Percentiles rank a stretch among this genome's conserved stretches.
Evolutionary conservation across 1,284 basidiomycete genomes (phyloP).

Genomic region (Leccinum subrobustum): DNA sequence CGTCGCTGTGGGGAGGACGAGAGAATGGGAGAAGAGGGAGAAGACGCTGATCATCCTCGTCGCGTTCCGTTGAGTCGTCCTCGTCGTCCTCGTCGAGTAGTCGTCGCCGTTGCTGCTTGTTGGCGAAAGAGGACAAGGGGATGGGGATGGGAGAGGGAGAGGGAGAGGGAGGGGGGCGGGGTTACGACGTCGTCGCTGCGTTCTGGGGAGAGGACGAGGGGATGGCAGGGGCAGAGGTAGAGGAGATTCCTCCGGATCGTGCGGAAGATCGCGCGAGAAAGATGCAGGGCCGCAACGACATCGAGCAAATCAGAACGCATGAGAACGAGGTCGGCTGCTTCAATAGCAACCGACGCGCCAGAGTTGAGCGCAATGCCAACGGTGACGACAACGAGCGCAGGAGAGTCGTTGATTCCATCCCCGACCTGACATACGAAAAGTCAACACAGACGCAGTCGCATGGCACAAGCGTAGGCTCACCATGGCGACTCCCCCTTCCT

Average conservation of each 20-base stretch:
- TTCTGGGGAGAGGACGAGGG: constrained; percentile 17
- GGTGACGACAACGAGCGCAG: constrained; percentile 91
- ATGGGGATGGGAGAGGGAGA: too few species aligned
- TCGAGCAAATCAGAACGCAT: constrained; percentile 96
- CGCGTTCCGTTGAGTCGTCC: too few species aligned
- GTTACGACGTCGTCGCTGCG: too few species aligned
- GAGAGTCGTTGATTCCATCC: constrained; percentile 98
- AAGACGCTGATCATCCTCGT: too few species aligned
- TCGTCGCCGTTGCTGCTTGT: too few species aligned
- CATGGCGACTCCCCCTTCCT: constrained; percentile 80
- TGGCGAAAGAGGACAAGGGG: too few species aligned
- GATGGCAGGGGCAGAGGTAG: too few species aligned
- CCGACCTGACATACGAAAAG: constrained; percentile 66
- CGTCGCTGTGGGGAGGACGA: too few species aligned
- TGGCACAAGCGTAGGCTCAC: constrained; percentile 42
- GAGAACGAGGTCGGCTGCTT: constrained; percentile 96
- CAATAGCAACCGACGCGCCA: constrained; percentile 95
- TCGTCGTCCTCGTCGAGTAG: too few species aligned
- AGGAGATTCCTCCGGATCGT: constrained; percentile 86
- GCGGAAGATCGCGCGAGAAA: constrained; percentile 85
- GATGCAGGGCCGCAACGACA: constrained; percentile 93
- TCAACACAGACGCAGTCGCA: background rate
- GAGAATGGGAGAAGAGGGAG: too few species aligned
- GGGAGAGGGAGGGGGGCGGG: too few species aligned
- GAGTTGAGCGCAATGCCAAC: constrained; percentile 96